phyloP scores from a whole-genome alignment of 1,139 yeast species.

The Geotrichum reessii region DNA sequence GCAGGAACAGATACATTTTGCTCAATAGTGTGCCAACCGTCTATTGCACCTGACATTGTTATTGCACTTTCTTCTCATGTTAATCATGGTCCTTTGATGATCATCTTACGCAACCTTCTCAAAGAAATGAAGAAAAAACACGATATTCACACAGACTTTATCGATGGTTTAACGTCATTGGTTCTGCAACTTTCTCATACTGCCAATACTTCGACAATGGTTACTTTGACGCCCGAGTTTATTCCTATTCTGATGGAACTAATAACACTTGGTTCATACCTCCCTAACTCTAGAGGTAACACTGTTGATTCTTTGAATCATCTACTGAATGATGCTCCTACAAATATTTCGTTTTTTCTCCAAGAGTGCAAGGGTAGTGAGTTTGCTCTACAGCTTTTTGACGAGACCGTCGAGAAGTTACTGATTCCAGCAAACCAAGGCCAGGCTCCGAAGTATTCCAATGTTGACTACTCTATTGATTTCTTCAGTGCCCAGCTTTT shows the following conservation, averaged over 20 bases:
- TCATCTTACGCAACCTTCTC: constrained; percentile 58
- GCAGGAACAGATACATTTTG: constrained; percentile 67
- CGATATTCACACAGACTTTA: constrained; percentile 33
- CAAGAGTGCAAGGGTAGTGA: constrained; percentile 57
- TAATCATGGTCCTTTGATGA: constrained; percentile 76
- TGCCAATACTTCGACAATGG: constrained; percentile 34
- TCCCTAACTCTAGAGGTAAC: constrained; percentile 56
- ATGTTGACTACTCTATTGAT: constrained; percentile 55
- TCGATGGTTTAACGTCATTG: constrained; percentile 29
- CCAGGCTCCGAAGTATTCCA: constrained; percentile 46
- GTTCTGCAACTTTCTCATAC: constrained; percentile 29
- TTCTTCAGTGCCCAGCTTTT: constrained; percentile 55
- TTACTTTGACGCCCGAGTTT: constrained; percentile 61
- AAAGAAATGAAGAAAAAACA: constrained; percentile 43
- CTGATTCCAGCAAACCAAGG: constrained; percentile 47
- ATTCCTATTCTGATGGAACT: constrained; percentile 62
- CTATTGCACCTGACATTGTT: constrained; percentile 72
- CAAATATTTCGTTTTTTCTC: constrained; percentile 55
- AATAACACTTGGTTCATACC: constrained; percentile 46
- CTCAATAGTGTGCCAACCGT: constrained; percentile 60
- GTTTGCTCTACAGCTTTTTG: constrained; percentile 53
- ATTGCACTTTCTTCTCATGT: constrained; percentile 87
- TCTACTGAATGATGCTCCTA: constrained; percentile 46
- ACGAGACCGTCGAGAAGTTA: constrained; percentile 64
- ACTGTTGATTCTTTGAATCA: constrained; percentile 59